These are phyloP conservation scores for Lecanicillium sp. DNA, from an alignment of 2,329 filamentous ascomycete species.

Conservation along the genomic window DNA sequence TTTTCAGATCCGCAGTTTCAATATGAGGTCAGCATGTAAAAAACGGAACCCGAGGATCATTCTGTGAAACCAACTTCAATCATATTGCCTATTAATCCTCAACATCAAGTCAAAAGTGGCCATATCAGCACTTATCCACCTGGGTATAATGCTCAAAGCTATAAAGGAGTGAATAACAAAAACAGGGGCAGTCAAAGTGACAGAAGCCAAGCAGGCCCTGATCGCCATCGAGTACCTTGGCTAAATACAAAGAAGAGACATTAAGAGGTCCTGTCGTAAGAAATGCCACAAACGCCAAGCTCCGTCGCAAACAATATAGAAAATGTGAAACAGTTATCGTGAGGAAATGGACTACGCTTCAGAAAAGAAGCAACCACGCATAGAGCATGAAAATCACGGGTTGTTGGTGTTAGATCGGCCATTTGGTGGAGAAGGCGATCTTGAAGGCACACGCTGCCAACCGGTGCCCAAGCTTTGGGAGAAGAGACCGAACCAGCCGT, in stretches of 20 bases:
- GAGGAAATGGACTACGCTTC: neutral
- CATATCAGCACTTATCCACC: neutral
- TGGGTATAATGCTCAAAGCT: neutral
- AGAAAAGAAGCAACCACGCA: neutral
- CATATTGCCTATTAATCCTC: neutral
- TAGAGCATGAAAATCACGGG: neutral
- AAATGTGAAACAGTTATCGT: neutral
- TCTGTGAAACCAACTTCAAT: neutral
- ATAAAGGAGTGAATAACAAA: neutral
- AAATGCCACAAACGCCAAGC: constrained; percentile 8
- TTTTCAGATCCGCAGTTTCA: no score
- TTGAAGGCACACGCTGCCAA: constrained; percentile 7
- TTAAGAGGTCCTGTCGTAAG: no score
- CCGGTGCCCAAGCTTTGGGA: constrained; percentile 4
- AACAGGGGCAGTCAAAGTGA: neutral
- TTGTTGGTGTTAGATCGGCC: neutral
- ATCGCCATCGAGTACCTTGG: no score
- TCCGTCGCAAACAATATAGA: constrained; percentile 6
- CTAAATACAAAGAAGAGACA: no score
- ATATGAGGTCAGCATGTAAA: no score
- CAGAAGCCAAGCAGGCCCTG: no score
- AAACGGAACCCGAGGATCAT: no score
- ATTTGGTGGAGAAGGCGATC: constrained; percentile 8
- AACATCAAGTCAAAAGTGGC: neutral
- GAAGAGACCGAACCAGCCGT: constrained; percentile 8